A percentile compares a stretch with the other conserved stretches of the same genome.
phyloP scores from a whole-genome alignment of 495 filamentous ascomycete genomes.

The Oidiodendron maius region DNA sequence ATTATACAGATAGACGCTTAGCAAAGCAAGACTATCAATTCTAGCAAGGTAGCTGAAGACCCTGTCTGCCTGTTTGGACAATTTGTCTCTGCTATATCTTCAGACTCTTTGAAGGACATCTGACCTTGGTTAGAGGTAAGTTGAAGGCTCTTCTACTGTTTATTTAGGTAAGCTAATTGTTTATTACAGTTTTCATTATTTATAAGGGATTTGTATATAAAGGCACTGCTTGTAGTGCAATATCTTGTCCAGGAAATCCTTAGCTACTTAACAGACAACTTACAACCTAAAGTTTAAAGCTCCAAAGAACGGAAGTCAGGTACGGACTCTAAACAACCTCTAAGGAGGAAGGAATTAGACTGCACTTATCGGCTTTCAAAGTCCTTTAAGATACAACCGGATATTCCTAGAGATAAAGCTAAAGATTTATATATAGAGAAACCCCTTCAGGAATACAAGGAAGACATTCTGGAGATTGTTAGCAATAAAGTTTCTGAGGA shows the following conservation, averaged over 20 bases:
- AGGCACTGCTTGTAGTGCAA: constrained; percentile 8
- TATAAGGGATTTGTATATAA: constrained; percentile 10
- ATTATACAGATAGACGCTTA: constrained; percentile 1
- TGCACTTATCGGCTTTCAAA: constrained; percentile 7
- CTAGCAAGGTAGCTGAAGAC: constrained; percentile 10
- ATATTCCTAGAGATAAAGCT: no score
- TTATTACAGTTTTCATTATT: constrained; percentile 11
- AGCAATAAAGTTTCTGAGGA: constrained; percentile 6
- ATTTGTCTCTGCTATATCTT: constrained; percentile 13
- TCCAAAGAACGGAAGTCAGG: neutral
- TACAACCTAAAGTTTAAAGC: constrained; percentile 2
- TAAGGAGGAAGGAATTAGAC: constrained; percentile 6
- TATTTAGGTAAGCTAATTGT: constrained; percentile 6
- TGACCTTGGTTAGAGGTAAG: constrained; percentile 8
- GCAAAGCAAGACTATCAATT: constrained; percentile 4
- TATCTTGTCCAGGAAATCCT: constrained; percentile 14
- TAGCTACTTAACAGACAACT: constrained; percentile 1
- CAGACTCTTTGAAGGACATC: no score
- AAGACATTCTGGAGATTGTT: constrained; percentile 8
- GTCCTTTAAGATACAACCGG: constrained; percentile 4
- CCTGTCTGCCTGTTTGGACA: constrained; percentile 8
- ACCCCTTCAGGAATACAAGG: constrained; percentile 6
- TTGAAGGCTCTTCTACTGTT: constrained; percentile 4
- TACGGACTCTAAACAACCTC: neutral
- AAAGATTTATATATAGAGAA: no score